Percentiles rank a stretch among this genome's conserved stretches.
phyloP scores from a whole-genome alignment of 106 monocot species.

The Dendrobium chrysotoxum region DNA sequence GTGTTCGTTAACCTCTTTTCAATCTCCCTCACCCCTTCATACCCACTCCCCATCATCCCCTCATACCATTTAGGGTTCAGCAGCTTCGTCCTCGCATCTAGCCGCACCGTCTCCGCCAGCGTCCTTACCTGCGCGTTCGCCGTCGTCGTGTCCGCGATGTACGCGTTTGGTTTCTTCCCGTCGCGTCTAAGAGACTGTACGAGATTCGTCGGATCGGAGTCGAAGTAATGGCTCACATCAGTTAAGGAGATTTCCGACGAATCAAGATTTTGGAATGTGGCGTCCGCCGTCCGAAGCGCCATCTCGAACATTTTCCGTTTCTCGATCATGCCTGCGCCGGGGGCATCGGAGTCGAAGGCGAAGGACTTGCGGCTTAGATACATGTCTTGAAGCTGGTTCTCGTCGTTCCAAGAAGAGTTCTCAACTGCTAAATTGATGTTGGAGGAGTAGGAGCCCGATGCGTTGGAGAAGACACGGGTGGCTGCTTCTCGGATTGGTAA shows the following conservation, averaged over 20 bases:
- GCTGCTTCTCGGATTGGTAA: slow-evolving; percentile 50
- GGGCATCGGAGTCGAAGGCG: slow-evolving; percentile 69
- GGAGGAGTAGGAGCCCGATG: slow-evolving; percentile 73
- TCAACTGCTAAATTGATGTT: slow-evolving; percentile 69
- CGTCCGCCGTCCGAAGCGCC: slow-evolving; percentile 67
- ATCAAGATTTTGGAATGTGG: slow-evolving; percentile 77
- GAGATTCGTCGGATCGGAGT: slow-evolving; percentile 69
- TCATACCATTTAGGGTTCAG: slow-evolving; percentile 80
- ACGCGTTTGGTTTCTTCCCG: slow-evolving; percentile 51
- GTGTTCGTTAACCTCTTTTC: slow-evolving; percentile 78
- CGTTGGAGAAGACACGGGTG: slow-evolving; percentile 67
- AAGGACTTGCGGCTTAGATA: slow-evolving; percentile 72
- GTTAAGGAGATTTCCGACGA: slow-evolving; percentile 69
- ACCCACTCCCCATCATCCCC: slow-evolving; percentile 65
- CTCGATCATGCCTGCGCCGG: slow-evolving; percentile 54
- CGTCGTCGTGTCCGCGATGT: slow-evolving; percentile 67
- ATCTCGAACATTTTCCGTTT: slow-evolving; percentile 56
- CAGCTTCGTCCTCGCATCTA: slow-evolving; percentile 68
- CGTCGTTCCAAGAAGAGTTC: slow-evolving; percentile 81
- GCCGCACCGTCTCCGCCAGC: slow-evolving; percentile 59
- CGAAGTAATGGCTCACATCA: slow-evolving; percentile 82
- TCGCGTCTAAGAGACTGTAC: slow-evolving; percentile 50
- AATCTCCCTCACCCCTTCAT: slow-evolving; percentile 74
- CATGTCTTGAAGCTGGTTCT: slow-evolving; percentile 78
- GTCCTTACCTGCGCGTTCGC: slow-evolving; percentile 69